Base-by-base conservation (phyloP, 768 basidiomycete genomes). In the Boletus patriciae region DNA sequence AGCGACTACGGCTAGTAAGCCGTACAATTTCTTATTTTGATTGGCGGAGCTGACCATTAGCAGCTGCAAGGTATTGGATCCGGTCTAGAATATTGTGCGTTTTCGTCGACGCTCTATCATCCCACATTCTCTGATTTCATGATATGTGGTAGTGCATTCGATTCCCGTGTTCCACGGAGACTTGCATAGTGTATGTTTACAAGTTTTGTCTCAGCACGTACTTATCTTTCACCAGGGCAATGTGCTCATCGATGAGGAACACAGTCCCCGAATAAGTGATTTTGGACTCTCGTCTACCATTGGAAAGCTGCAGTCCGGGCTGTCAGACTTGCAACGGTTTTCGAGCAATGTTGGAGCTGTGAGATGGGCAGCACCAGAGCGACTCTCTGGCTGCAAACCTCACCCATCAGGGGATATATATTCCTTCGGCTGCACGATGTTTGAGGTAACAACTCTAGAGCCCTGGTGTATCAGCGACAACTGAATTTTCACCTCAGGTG, bases 281-380 rank as follows among this genome's bases (percentile, higher is more conserved):
- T 45, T 54, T 11, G 55, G 51, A 0, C 36, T 46, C 3, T 12
- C 36, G 9, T 38, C 36, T 38, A 54, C 37, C 1, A 12, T 45
- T 6, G 43, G 44, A 13, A 38, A 16, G 21, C 12, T 46, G 6
- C 55, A 54, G 9, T 43, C 52, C 0, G 42, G 52, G 3, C 2
- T 54, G 29, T 9, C 55, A 4, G 54, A 56, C 43, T 9, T 56
- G 43, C 18, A 55, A 25, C 29, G 52, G 3, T 48, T 42, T 3
- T 33, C 16, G 29, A 51, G 27, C 19, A 43, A 44, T 6, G 8
- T 11, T 4, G 51, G 55, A 10, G 52, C 27, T 0, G 43, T 27
- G 2, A 54, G 43, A 40, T 56, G 43, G 57, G 47, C 43, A 0
- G 54, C 57, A 11, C 57, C 55, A 4, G 48, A 57, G 16, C 54